Base-by-base conservation (phyloP, 306 rosid species). In the Senna tora region DNA sequence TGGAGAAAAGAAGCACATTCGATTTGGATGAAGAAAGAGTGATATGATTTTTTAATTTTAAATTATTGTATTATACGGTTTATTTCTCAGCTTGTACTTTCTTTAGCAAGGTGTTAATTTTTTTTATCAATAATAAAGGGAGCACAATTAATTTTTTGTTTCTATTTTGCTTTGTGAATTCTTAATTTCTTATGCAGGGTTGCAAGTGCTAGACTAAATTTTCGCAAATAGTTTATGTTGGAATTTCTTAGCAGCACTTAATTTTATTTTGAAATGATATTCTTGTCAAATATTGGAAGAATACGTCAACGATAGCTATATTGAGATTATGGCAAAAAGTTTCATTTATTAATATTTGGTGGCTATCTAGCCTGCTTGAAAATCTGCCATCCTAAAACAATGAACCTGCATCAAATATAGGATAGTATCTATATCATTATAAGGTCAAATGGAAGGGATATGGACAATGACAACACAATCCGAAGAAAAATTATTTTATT, bases 1-100 rank as follows among this genome's bases (percentile, higher is more conserved):
- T 72, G 78, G 71, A 74, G 88, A 76, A 71, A n/a, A n/a, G n/a
- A n/a, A n/a, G n/a, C n/a, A 7, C 13, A 7, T 8, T 41, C 13
- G 11, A 10, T 41, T 41, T 41, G 57, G 75, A 65, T 22, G 76
- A 64, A 80, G 81, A 61, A 84, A 56, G 65, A 63, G 52, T 60
- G 75, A 55, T n/a, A n/a, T 82, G 84, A 75, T 56, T 77, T 86
- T 77, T 57, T 83, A 80, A 34, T 80, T 77, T n/a, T 0, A 3
- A 11, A 42, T 9, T 82, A 72, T 79, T 82, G 81, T 84, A 81
- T 85, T 85, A 83, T 80, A 87, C 81, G 51, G 83, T 15, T 84
- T 86, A 76, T 58, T 73, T 46, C 28, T 46, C 28, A 7, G 55
- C 43, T 32, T 75, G 78, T 41, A 67, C 69, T 69, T 69, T 74